phyloP scores from a whole-genome alignment of 2,329 filamentous ascomycete genomes.

The Alternaria hordeiaustralica region DNA sequence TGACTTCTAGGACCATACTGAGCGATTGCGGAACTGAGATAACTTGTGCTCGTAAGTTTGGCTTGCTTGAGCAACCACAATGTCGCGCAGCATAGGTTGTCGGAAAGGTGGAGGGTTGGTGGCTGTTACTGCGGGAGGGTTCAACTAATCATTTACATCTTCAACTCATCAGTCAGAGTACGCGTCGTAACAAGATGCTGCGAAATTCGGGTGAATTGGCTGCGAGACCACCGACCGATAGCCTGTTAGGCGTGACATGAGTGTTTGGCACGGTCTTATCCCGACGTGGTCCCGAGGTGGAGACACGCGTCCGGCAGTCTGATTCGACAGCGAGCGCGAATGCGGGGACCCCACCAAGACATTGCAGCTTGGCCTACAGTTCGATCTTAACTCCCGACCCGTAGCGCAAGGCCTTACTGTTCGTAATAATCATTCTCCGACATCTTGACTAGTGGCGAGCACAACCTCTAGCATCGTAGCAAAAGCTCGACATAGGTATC shows the following conservation, averaged over 20 bases:
- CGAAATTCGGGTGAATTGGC: neutral
- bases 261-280: neutral
- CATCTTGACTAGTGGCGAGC: neutral
- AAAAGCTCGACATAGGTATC: neutral
- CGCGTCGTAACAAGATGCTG: neutral
- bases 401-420: neutral
- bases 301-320: neutral
- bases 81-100: neutral
- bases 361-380: neutral
- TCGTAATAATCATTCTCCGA: neutral
- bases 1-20: conserved; percentile 34
- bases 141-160: neutral
- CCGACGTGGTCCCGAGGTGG: neutral
- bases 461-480: neutral
- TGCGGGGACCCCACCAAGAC: neutral
- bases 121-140: neutral
- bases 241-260: neutral
- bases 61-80: neutral
- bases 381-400: neutral
- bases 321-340: neutral
- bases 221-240: neutral
- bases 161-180: neutral
- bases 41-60: neutral
- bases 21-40: neutral
- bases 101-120: neutral